A percentile compares a stretch with the other conserved stretches of the same genome.
These are phyloP conservation scores for Talaromyces sp. DNA, from an alignment of 2,329 filamentous ascomycete species.

Conservation along the genomic window DNA sequence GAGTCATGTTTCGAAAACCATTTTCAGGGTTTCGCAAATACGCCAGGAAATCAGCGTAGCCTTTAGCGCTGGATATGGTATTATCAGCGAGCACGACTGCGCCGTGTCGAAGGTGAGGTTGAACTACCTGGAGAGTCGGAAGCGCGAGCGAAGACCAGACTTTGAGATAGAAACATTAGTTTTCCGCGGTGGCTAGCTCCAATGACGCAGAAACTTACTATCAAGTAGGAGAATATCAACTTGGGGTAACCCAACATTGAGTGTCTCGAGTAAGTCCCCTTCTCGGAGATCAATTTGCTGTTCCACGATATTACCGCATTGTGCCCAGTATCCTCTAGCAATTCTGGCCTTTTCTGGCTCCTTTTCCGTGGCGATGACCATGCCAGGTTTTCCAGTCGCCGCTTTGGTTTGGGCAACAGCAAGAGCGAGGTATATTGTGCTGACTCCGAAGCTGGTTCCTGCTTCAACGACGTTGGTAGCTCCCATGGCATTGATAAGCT, in stretches of 20 bases:
- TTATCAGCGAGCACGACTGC: slow-evolving; percentile 51
- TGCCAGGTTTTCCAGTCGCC: slow-evolving; percentile 22
- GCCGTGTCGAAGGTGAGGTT: slow-evolving; percentile 43
- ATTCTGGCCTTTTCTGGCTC: slow-evolving; percentile 30
- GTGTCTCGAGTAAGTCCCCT: slow-evolving; percentile 39
- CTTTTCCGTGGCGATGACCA: slow-evolving; percentile 38
- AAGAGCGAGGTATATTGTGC: slow-evolving; percentile 41
- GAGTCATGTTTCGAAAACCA: slow-evolving; percentile 47
- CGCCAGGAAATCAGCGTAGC: slow-evolving; percentile 46
- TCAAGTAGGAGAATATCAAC: slow-evolving; percentile 36
- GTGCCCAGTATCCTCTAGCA: slow-evolving; percentile 33
- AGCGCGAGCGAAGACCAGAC: slow-evolving; percentile 54
- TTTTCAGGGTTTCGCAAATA: slow-evolving; percentile 45
- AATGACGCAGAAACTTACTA: slow-evolving; percentile 21
- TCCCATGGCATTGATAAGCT: slow-evolving; percentile 21
- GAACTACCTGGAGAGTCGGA: slow-evolving; percentile 47
- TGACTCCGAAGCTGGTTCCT: slow-evolving; percentile 41
- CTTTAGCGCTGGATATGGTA: slow-evolving; percentile 31
- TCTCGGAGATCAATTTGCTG: slow-evolving; percentile 35
- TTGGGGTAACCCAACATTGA: slow-evolving; percentile 26
- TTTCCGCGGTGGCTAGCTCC: neutral
- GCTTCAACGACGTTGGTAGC: slow-evolving; percentile 32
- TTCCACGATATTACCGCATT: slow-evolving; percentile 29
- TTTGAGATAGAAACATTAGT: slow-evolving; percentile 23
- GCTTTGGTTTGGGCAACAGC: slow-evolving; percentile 28